These are phyloP conservation scores for Phaeosphaeriaceae sp. DNA, from an alignment of 2,329 filamentous ascomycete species.

Conservation along the genomic window DNA sequence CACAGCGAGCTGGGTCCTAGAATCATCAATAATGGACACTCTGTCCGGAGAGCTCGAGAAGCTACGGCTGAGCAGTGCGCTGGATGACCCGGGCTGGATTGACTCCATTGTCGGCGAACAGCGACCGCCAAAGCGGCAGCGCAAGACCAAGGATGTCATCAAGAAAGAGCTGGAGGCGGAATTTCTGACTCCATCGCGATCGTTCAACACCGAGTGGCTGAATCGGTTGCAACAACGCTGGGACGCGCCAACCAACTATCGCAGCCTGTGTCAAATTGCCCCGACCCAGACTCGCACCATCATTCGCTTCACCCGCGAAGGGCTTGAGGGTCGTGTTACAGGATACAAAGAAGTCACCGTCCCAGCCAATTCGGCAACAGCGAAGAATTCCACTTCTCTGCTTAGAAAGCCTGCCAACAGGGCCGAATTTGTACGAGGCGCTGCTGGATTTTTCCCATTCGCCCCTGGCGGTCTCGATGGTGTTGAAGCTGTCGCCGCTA, in stretches of 20 bases:
- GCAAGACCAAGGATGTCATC: slow-evolving; percentile 66
- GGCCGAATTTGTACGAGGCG: slow-evolving; percentile 90
- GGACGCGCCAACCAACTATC: slow-evolving; percentile 81
- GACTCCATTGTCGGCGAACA: slow-evolving; percentile 66
- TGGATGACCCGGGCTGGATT: slow-evolving; percentile 52
- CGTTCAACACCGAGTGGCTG: slow-evolving; percentile 85
- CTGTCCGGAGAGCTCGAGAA: slow-evolving; percentile 60
- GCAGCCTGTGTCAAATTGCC: slow-evolving; percentile 84
- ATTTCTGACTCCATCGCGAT: slow-evolving; percentile 79
- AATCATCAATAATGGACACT: slow-evolving; percentile 36
- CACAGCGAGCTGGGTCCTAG: slow-evolving; percentile 3
- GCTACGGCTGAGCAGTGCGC: slow-evolving; percentile 54
- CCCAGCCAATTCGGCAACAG: slow-evolving; percentile 84
- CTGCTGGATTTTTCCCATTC: slow-evolving; percentile 93
- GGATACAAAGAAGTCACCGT: slow-evolving; percentile 95
- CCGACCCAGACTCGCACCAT: slow-evolving; percentile 95
- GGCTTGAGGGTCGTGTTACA: slow-evolving; percentile 88
- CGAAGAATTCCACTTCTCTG: slow-evolving; percentile 93
- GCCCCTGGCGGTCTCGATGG: slow-evolving; percentile 87
- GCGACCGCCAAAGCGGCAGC: slow-evolving; percentile 59
- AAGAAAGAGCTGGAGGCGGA: slow-evolving; percentile 76
- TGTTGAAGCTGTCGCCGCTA: slow-evolving; percentile 82
- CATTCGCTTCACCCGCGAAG: slow-evolving; percentile 88
- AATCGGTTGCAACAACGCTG: slow-evolving; percentile 88
- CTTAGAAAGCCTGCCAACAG: slow-evolving; percentile 83